Conservation (phyloP, 2,329 filamentous ascomycete species). For the Hymenoscyphus fraxineus region DNA sequence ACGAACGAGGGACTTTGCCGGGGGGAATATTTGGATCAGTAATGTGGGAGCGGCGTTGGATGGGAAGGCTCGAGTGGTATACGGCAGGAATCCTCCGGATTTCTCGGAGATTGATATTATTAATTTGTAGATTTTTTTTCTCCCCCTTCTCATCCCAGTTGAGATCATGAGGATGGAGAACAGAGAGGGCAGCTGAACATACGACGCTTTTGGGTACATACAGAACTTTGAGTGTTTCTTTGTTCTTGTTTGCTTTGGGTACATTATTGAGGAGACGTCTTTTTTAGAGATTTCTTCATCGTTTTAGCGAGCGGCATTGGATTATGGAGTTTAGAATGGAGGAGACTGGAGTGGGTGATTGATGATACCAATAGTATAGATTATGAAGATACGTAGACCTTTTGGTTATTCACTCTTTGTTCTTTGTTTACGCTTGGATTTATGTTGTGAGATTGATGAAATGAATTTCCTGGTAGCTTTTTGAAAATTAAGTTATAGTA, state of each 20-base stretch:
- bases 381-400: too few species aligned
- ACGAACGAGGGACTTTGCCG: slow-evolving; percentile 63
- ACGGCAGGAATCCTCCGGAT: slow-evolving; percentile 80
- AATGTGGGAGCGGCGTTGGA: slow-evolving; percentile 89
- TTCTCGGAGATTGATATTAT: slow-evolving; percentile 87
- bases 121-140: slow-evolving; percentile 46
- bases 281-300: too few species aligned
- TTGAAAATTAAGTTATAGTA: too few species aligned
- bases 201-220: neutral
- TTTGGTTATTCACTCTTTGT: neutral
- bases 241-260: neutral
- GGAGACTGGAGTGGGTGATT: too few species aligned
- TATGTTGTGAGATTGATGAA: too few species aligned
- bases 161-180: neutral
- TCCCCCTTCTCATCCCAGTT: neutral
- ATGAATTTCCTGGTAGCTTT: too few species aligned
- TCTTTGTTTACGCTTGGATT: neutral
- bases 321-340: too few species aligned
- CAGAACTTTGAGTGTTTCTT: neutral
- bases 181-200: neutral
- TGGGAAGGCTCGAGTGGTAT: slow-evolving; percentile 76
- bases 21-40: slow-evolving; percentile 74
- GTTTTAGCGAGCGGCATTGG: neutral
- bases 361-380: too few species aligned
- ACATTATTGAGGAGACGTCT: neutral